Base-by-base conservation (phyloP, 176 grass and related monocot species). In the Carex myosuroides region DNA sequence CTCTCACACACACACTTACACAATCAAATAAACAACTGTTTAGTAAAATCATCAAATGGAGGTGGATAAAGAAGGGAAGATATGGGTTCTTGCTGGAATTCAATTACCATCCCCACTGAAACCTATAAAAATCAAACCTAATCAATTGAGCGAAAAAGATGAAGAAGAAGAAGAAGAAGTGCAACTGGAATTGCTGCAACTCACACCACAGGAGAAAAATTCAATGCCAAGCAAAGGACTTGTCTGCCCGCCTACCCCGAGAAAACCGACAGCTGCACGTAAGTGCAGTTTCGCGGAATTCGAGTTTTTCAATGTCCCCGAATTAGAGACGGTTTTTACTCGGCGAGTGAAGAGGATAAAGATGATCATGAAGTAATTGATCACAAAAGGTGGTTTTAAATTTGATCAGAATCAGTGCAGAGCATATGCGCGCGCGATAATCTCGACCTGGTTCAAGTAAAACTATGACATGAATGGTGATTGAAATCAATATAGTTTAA, bases 61-160 rank as follows among this genome's bases (percentile, higher is more conserved):
- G 79, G 58, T 64, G 58, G 32, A 81, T 21, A 41, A 64, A 63
- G 79, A 81, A 81, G 79, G 79, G 8, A 81, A 81, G 55, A 81
- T 81, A 64, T 81, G 79, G 55, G 55, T 64, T 37, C 79, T 81
- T 22, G 79, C 55, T 21, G 79, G 79, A 63, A 81, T 81, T 41
- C 79, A 81, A 64, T 18, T 81, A 16, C 79, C 79, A 21, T 81
- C 57, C 9, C 79, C 79, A 64, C 13, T 81, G 39, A 81, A 44
- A 3, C 79, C 79, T 33, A 81, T 81, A 64, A 81, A 81, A 64
- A 81, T 81, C 14, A 62, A 42, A 64, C 14, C 79, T 39, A 21
- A 41, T 22, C 79, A 81, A 81, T 44, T 61, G 6, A 24, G 20
- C 13, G 8, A 81, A 61, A 24, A 52, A 13, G 35, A 62, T 35